Evolutionary conservation across 1,284 basidiomycete species (phyloP), one percentile per base, ranked within the genome.

Genomic region (Microbotryomycetes sp.): DNA sequence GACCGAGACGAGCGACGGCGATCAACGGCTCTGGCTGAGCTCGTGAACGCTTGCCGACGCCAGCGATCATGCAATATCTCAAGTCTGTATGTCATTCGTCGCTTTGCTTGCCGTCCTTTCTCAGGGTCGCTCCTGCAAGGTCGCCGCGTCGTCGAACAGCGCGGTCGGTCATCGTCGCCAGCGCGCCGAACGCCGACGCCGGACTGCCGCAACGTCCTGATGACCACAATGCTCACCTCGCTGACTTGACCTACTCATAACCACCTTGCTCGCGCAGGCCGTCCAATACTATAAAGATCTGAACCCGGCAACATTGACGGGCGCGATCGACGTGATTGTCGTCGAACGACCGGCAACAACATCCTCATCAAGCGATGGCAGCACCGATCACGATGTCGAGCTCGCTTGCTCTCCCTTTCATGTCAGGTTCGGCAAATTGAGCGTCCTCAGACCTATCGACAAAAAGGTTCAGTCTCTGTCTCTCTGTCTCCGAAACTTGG

Each of bases 351-450:
- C 84, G 79, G 78, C 83, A 46, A 79, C 83, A 9, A 11, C 35
- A 41, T 41, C 35, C 35, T 18, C 35, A 41, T 41, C 35, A 18
- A 41, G 11, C 11, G 67, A 56, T 61, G 73, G 61, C 27, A 18
- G 35, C 35, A 67, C 54, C 61, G 72, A 58, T 26, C 67, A 66
- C 35, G 72, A 74, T 18, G 81, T 80, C 24, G 87, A 88, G 70
- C 83, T 97, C 31, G 88, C 84, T 2, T 96, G 91, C 74, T 92
- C 91, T 16, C 96, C 96, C 0, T 99, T 98, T 73, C 96, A 98
- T 76, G 93, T 99, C 47, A 81, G 96, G 60, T 98, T 98, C 75
- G 96, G 96, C 59, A 98, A 98, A 81, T 87, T 93, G 80, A 92
- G 94, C 75, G 92, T 98, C 2, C 81, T 98, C 11, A 80, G 92